Percentiles rank a stretch among this genome's conserved stretches.
Conservation (phyloP, 129 eudicot genomes). For the Sambucus nigra region DNA sequence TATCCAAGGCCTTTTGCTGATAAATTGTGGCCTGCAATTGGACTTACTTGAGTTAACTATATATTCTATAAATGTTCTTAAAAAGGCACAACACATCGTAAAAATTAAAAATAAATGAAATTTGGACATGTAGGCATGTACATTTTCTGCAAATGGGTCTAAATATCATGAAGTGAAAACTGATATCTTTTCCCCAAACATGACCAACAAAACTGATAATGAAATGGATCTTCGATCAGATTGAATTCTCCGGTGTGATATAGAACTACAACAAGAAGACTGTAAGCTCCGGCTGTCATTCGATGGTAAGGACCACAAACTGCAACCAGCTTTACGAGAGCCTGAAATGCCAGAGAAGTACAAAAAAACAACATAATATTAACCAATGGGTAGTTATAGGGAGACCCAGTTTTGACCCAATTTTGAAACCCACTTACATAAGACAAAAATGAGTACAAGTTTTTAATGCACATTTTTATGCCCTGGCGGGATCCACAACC, state of each 20-base stretch:
- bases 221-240: conserved; percentile 41
- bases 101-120: not conserved
- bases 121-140: not conserved
- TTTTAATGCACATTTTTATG: too few species aligned
- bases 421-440: not conserved
- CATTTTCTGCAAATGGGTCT: not conserved
- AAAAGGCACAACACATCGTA: conserved; percentile 1
- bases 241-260: conserved; percentile 98
- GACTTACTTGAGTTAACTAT: conserved; percentile 4
- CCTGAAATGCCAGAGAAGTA: conserved; percentile 40
- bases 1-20: conserved; percentile 97
- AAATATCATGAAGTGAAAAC: not conserved
- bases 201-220: too few species aligned
- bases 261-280: conserved; percentile 94
- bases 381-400: not conserved
- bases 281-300: conserved; percentile 89
- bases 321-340: conserved; percentile 92
- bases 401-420: not conserved
- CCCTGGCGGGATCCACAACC: too few species aligned
- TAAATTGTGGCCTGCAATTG: conserved; percentile 76
- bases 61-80: too few species aligned
- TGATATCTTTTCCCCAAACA: not conserved
- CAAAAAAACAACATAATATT: conserved; percentile 12
- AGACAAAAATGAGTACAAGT: too few species aligned
- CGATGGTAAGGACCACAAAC: conserved; percentile 99